Percentiles rank a stretch among this genome's conserved stretches.
Conservation (phyloP, 1,139 yeast species). For the Lodderomyces orthopsilosis region DNA sequence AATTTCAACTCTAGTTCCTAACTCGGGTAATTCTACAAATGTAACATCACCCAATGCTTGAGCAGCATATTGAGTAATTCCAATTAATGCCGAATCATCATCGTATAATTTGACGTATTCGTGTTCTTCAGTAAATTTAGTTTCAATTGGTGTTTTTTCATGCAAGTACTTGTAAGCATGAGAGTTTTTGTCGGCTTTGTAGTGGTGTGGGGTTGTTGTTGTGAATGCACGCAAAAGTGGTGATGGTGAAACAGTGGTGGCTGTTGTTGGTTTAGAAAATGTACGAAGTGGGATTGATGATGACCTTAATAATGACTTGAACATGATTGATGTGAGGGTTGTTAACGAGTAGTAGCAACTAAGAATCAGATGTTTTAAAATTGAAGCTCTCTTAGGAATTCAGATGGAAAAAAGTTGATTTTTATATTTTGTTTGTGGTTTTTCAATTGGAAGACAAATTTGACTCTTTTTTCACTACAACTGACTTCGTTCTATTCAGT, state of each 20-base stretch:
- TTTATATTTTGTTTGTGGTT: background rate
- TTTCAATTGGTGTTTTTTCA: slow-evolving; percentile 48
- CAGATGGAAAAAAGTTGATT: background rate
- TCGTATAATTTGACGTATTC: slow-evolving; percentile 91
- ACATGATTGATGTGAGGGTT: slow-evolving; percentile 8
- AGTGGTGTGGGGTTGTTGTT: slow-evolving; percentile 6
- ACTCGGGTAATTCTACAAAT: slow-evolving; percentile 84
- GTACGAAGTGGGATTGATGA: slow-evolving; percentile 4
- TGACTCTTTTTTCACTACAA: background rate
- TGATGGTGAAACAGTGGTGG: background rate
- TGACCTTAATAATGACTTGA: slow-evolving; percentile 15
- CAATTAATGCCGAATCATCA: slow-evolving; percentile 81
- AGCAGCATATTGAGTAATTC: slow-evolving; percentile 93
- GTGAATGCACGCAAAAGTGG: slow-evolving; percentile 8
- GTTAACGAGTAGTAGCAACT: background rate
- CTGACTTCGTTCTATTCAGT: background rate
- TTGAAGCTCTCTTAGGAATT: too few relatives aligned
- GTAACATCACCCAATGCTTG: slow-evolving; percentile 99
- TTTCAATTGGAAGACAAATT: background rate
- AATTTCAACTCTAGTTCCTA: slow-evolving; percentile 58
- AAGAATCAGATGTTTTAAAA: background rate
- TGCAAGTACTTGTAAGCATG: slow-evolving; percentile 46
- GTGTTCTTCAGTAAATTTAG: slow-evolving; percentile 84
- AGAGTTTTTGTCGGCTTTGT: slow-evolving; percentile 51
- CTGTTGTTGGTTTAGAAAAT: slow-evolving; percentile 6